Evolutionary conservation across 169 alveolate genomes (phyloP).

Genomic region (Amoebophrya sp.): DNA sequence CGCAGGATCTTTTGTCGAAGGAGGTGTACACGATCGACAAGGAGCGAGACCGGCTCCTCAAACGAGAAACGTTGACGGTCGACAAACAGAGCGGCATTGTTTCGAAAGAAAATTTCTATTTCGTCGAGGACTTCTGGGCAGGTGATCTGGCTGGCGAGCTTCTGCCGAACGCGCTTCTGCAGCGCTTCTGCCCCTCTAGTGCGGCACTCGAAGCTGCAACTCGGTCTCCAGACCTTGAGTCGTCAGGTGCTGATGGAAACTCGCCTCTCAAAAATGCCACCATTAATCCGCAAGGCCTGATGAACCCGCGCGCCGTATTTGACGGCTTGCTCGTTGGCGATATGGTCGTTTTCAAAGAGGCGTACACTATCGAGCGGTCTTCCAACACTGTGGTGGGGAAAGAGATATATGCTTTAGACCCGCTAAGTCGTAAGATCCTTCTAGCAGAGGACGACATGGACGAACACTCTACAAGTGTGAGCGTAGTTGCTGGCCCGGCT

Average conservation of each 20-base stretch:
- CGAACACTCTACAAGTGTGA: no score
- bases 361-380: neutral
- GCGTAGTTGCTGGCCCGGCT: no score
- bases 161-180: neutral
- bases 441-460: no score
- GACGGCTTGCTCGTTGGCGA: neutral
- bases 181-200: neutral
- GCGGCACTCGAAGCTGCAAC: neutral
- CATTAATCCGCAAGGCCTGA: neutral
- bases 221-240: neutral
- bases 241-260: no score
- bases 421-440: no score
- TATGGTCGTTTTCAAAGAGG: neutral
- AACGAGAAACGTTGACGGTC: neutral
- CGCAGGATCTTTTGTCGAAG: neutral
- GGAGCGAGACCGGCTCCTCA: neutral
- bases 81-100: neutral
- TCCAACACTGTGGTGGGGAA: neutral
- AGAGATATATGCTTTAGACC: neutral
- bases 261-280: no score
- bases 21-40: neutral
- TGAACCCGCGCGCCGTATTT: neutral
- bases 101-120: neutral
- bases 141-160: neutral
- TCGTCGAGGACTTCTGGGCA: neutral